These are phyloP conservation scores for Notholithocarpus densiflorus DNA, from an alignment of 306 rosid species.

Conservation along the genomic window DNA sequence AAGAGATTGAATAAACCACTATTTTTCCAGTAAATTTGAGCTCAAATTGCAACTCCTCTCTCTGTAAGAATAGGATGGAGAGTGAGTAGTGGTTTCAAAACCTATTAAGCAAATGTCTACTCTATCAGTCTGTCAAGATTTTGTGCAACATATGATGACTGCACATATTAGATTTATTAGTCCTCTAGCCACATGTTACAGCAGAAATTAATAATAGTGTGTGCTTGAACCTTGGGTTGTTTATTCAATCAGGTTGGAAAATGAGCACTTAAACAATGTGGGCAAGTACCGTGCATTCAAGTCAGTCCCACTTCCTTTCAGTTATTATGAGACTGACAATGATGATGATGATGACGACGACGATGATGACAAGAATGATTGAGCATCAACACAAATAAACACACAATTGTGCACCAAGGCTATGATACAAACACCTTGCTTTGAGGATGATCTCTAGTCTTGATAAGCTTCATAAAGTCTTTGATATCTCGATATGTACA, in stretches of 20 bases:
- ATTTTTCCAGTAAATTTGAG: background rate
- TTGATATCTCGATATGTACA: background rate
- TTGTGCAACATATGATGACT: too few relatives aligned
- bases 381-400: background rate
- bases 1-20: background rate
- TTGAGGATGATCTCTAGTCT: background rate
- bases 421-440: background rate
- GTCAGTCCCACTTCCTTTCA: slow-evolving; percentile 67
- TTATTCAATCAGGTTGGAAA: slow-evolving; percentile 53
- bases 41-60: background rate
- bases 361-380: slow-evolving; percentile 37
- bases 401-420: background rate
- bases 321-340: slow-evolving; percentile 18
- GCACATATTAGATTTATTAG: too few relatives aligned
- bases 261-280: slow-evolving; percentile 70
- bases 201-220: background rate
- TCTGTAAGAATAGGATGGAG: too few relatives aligned
- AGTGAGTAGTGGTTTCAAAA: too few relatives aligned
- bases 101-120: too few relatives aligned
- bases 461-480: background rate
- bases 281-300: slow-evolving; percentile 66
- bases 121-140: too few relatives aligned
- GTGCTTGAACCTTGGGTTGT: background rate
- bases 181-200: too few relatives aligned
- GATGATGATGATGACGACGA: slow-evolving; percentile 15